Percentiles rank a stretch among this genome's conserved stretches.
Conservation (phyloP, 2,329 filamentous ascomycete species). For the Penicillium crustosum region DNA sequence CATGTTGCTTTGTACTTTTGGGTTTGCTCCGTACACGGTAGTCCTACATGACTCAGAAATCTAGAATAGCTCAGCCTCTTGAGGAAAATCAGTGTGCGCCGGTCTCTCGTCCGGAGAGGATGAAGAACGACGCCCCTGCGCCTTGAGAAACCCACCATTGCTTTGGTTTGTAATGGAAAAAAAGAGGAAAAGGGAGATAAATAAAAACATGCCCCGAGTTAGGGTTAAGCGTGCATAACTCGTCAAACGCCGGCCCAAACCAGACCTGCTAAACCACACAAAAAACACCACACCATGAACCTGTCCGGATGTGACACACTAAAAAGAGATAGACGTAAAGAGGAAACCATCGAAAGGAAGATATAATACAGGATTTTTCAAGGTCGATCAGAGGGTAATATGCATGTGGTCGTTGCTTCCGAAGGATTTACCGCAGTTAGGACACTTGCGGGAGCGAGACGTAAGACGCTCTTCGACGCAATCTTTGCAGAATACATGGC, state of each 20-base stretch:
- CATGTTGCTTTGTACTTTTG: constrained; percentile 18
- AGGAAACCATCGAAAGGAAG: constrained; percentile 19
- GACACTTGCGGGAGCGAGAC: constrained; percentile 91
- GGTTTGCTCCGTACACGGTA: constrained; percentile 26
- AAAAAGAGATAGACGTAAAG: constrained; percentile 19
- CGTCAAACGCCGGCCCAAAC: constrained; percentile 36
- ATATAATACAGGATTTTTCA: constrained; percentile 37
- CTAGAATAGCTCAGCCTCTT: constrained; percentile 16
- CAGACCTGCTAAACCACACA: constrained; percentile 34
- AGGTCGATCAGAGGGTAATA: constrained; percentile 45
- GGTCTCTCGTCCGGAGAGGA: constrained; percentile 19
- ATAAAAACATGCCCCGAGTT: constrained; percentile 14
- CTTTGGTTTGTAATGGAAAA: constrained; percentile 1
- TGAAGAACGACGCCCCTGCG: constrained; percentile 18
- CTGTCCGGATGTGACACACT: constrained; percentile 27
- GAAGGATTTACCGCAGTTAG: constrained; percentile 88
- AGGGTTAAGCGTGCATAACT: constrained; percentile 16
- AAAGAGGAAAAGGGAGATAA: constrained; percentile 19
- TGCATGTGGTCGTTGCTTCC: constrained; percentile 86
- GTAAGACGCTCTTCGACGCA: constrained; percentile 88
- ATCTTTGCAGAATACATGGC: constrained; percentile 87
- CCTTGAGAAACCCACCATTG: constrained; percentile 9
- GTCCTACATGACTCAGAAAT: constrained; percentile 35
- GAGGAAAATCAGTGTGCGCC: constrained; percentile 16
- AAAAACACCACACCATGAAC: constrained; percentile 40